These are phyloP conservation scores for Acidomyces sp. DNA, from an alignment of 495 filamentous ascomycete species.

Conservation along the genomic window DNA sequence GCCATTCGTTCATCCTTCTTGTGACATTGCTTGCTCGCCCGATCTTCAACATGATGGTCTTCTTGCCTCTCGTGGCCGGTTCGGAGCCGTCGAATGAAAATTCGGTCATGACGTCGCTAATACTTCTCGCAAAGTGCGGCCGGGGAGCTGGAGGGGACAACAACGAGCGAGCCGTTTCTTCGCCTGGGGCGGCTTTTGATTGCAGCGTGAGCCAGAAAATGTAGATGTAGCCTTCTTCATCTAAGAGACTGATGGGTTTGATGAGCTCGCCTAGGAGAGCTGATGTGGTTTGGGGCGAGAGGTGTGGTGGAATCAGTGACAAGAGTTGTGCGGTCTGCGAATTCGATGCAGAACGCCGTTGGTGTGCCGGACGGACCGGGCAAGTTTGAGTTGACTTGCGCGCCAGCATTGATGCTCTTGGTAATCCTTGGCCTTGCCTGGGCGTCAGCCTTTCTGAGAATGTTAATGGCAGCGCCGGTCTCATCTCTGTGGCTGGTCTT, in stretches of 20 bases:
- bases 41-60: conserved; percentile 66
- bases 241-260: conserved; percentile 63
- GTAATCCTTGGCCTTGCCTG: conserved; percentile 1
- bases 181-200: conserved; percentile 34
- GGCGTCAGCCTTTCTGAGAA: background rate
- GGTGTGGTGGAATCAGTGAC: conserved; percentile 50
- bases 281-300: conserved; percentile 52
- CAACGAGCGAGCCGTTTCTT: conserved; percentile 45
- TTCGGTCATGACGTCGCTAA: conserved; percentile 53
- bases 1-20: conserved; percentile 82
- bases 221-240: conserved; percentile 91
- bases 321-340: conserved; percentile 39
- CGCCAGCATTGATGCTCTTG: background rate
- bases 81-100: conserved; percentile 30
- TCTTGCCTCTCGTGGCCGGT: background rate
- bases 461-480: conserved; percentile 10
- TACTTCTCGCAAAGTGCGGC: conserved; percentile 36
- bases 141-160: conserved; percentile 33
- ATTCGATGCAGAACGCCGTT: conserved; percentile 23
- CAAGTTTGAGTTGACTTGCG: background rate
- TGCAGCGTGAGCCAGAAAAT: conserved; percentile 73
- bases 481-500: conserved; percentile 2
- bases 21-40: conserved; percentile 85
- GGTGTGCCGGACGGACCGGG: conserved; percentile 1
- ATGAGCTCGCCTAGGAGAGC: conserved; percentile 58